A percentile compares a stretch with the other conserved stretches of the same genome.
Conservation (phyloP, 108 stramenopile genomes). For the Nitzschia sp. region DNA sequence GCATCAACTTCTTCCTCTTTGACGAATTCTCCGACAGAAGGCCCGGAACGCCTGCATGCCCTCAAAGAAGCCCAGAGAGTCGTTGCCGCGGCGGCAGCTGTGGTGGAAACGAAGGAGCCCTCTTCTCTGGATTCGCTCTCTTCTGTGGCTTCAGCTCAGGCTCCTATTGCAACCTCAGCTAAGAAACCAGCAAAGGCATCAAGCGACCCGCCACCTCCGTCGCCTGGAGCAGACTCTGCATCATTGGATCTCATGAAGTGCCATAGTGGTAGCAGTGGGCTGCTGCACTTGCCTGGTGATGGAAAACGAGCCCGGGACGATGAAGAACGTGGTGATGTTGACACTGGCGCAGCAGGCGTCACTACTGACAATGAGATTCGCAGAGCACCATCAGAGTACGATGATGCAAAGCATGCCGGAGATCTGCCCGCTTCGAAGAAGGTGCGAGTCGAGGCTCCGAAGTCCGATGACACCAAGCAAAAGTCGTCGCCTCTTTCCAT, state of each 20-base stretch:
- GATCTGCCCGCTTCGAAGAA: slow-evolving; percentile 25
- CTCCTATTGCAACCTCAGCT: slow-evolving; percentile 31
- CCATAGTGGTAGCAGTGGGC: slow-evolving; percentile 49
- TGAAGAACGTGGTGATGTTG: slow-evolving; percentile 39
- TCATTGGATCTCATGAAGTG: slow-evolving; percentile 66
- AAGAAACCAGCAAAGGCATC: slow-evolving; percentile 9
- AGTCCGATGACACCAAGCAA: slow-evolving; percentile 13
- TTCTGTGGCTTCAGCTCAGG: slow-evolving; percentile 51
- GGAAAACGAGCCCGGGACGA: slow-evolving; percentile 30
- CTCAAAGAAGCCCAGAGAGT: slow-evolving; percentile 23
- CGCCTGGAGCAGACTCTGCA: slow-evolving; percentile 28
- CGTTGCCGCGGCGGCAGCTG: slow-evolving; percentile 16
- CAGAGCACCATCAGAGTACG: slow-evolving; percentile 29
- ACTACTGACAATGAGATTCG: slow-evolving; percentile 29
- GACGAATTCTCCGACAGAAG: slow-evolving; percentile 64
- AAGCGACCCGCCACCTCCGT: slow-evolving; percentile 10
- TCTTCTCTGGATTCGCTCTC: slow-evolving; percentile 54
- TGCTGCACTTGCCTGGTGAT: slow-evolving; percentile 34
- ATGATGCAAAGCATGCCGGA: slow-evolving; percentile 5
- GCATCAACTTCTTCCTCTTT: slow-evolving; percentile 49
- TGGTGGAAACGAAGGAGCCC: slow-evolving; percentile 17
- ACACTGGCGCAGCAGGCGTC: slow-evolving; percentile 7
- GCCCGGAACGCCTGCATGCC: slow-evolving; percentile 21
- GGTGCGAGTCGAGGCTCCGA: slow-evolving; percentile 9
- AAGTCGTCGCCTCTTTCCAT: slow-evolving; percentile 50